A percentile compares a stretch with the other conserved stretches of the same genome.
Conservation (phyloP, 805 yeast genomes). For the Lachancea meyersii region DNA sequence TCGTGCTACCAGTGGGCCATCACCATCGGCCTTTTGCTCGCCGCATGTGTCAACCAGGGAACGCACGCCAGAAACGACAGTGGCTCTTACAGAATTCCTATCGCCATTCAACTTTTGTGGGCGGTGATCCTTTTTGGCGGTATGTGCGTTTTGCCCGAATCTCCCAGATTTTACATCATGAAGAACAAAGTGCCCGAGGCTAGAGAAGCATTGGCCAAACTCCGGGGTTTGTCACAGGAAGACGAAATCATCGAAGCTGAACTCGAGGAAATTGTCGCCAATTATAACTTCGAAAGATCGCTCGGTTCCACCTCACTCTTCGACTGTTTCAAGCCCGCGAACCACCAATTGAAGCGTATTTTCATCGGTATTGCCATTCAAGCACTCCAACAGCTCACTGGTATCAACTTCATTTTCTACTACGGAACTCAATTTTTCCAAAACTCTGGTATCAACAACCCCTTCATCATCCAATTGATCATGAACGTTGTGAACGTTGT, state of each 20-base stretch:
- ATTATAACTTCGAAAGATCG: slow-evolving; percentile 50
- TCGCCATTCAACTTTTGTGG: slow-evolving; percentile 53
- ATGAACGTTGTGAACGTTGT: slow-evolving; percentile 57
- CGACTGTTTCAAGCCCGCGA: slow-evolving; percentile 58
- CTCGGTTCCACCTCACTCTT: slow-evolving; percentile 65
- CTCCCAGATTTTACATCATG: slow-evolving; percentile 64
- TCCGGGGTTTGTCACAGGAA: slow-evolving; percentile 50
- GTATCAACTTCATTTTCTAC: slow-evolving; percentile 64
- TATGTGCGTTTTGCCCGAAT: slow-evolving; percentile 59
- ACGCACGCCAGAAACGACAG: slow-evolving; percentile 44
- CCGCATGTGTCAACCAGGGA: slow-evolving; percentile 60
- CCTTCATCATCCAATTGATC: slow-evolving; percentile 54
- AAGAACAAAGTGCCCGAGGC: slow-evolving; percentile 55
- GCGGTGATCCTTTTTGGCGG: slow-evolving; percentile 37
- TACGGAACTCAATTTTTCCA: slow-evolving; percentile 58
- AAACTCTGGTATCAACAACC: slow-evolving; percentile 55
- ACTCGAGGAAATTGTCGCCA: slow-evolving; percentile 52
- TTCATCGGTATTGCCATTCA: slow-evolving; percentile 51
- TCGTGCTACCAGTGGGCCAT: slow-evolving; percentile 68
- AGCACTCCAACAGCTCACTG: slow-evolving; percentile 64
- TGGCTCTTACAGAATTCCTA: slow-evolving; percentile 47
- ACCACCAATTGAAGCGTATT: slow-evolving; percentile 38
- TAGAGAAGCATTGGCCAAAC: slow-evolving; percentile 47
- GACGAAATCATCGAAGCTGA: slow-evolving; percentile 52
- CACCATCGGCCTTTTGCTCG: slow-evolving; percentile 67